phyloP scores from a whole-genome alignment of 2,329 filamentous ascomycete genomes.

The Bipolaris zeicola region DNA sequence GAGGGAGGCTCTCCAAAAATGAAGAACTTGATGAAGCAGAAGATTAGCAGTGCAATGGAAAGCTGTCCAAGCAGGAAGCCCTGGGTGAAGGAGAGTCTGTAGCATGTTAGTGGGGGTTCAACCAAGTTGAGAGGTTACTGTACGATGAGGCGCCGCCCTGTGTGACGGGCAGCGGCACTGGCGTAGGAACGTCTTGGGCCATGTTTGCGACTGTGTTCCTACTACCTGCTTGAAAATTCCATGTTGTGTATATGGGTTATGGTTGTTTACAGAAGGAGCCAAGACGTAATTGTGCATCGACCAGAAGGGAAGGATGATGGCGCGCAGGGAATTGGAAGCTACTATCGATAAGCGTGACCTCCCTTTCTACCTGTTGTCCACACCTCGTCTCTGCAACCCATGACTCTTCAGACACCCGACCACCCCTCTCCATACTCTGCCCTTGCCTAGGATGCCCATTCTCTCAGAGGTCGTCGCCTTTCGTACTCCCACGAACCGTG shows the following conservation, averaged over 20 bases:
- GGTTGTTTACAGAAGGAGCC: neutral
- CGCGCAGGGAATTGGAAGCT: slow-evolving; percentile 4
- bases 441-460: slow-evolving; percentile 20
- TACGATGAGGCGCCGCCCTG: slow-evolving; percentile 28
- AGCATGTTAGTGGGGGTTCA: slow-evolving; percentile 29
- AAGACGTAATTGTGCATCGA: slow-evolving; percentile 13
- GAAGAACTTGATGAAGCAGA: slow-evolving; percentile 99
- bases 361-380: slow-evolving; percentile 5
- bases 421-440: neutral
- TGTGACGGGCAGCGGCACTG: slow-evolving; percentile 22
- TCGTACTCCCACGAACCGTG: slow-evolving; percentile 19
- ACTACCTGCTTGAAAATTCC: slow-evolving; percentile 10
- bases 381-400: slow-evolving; percentile 5
- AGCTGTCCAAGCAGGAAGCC: slow-evolving; percentile 92
- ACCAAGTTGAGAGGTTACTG: neutral
- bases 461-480: slow-evolving; percentile 23
- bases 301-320: slow-evolving; percentile 1
- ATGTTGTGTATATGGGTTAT: slow-evolving; percentile 9
- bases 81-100: slow-evolving; percentile 86
- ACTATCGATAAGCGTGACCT: slow-evolving; percentile 15
- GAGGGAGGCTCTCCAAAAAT: slow-evolving; percentile 95
- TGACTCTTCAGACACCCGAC: slow-evolving; percentile 2
- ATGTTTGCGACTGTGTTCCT: slow-evolving; percentile 15
- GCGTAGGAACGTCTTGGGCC: slow-evolving; percentile 21
- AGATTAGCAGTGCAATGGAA: slow-evolving; percentile 86